Evolutionary conservation across 2,329 filamentous ascomycete genomes (phyloP).

Genomic region (Diaporthe vaccinii): DNA sequence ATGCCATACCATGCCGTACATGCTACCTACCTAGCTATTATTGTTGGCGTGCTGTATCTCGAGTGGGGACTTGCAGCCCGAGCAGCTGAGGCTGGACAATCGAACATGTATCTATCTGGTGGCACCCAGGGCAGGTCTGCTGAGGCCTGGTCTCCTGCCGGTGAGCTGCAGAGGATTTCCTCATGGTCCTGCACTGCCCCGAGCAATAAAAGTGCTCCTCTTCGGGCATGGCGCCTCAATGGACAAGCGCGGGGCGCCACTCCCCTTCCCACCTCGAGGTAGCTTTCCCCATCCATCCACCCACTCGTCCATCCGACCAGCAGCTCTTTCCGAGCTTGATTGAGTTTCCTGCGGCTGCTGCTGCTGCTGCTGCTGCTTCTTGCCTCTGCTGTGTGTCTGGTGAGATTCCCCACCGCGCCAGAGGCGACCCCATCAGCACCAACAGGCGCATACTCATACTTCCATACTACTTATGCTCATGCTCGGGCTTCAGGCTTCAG

Average conservation of each 20-base stretch:
- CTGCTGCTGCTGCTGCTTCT: no score
- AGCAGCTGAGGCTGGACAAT: conserved; percentile 23
- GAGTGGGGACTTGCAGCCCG: conserved; percentile 7
- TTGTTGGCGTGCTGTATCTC: not conserved
- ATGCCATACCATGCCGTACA: not conserved
- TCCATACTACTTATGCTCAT: not conserved
- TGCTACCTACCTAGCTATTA: not conserved
- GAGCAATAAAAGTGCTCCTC: conserved; percentile 12
- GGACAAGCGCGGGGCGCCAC: conserved; percentile 9
- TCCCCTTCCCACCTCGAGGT: conserved; percentile 2
- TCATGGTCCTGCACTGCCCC: conserved; percentile 28
- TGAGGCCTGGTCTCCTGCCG: conserved; percentile 7
- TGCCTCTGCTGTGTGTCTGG: not conserved
- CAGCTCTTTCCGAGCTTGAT: not conserved
- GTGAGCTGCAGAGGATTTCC: conserved; percentile 26
- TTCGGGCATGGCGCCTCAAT: conserved; percentile 12
- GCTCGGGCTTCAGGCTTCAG: not conserved
- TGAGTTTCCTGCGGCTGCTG: not conserved
- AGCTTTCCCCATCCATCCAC: not conserved
- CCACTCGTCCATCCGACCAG: not conserved
- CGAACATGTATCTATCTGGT: not conserved
- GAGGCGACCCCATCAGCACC: not conserved
- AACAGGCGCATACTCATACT: not conserved
- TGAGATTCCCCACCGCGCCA: conserved; percentile 19
- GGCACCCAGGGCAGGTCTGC: conserved; percentile 5